Base-by-base conservation (phyloP, 345 rosid species). In the Noccaea bulbosa region DNA sequence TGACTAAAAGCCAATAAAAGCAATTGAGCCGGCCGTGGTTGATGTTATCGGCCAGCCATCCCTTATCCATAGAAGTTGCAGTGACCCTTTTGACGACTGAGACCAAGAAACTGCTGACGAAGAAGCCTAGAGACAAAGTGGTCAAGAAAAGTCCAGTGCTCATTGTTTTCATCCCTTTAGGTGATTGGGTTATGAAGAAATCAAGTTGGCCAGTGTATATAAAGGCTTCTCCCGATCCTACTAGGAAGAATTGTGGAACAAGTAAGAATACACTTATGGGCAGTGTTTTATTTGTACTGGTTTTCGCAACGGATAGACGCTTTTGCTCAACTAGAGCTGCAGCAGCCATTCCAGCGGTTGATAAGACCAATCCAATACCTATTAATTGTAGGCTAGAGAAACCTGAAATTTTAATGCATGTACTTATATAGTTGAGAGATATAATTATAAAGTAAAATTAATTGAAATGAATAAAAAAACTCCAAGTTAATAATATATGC, bases 161-260 rank as follows among this genome's bases (percentile, higher is more conserved):
- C 87, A 88, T 83, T 33, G 90, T 78, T 76, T 88, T 88, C 90
- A 86, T 83, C 43, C 87, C 87, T 53, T 84, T 83, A 1, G 90
- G 93, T 0, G 88, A 84, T 56, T 84, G 87, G 8, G 87, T 82
- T 12, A 85, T 83, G 84, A 88, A 88, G 80, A 88, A 86, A 61
- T 83, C 93, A 17, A 88, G 93, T 59, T 85, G 89, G 27, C 93
- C 91, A 1, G 87, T 81, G 82, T 86, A 86, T 27, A 83, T 86
- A 68, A 86, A 86, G 10, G 82, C 88, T 77, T 86, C 91, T 11
- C 86, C 93, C 4, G 89, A 40, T 20, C 93, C 91, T 24, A 88
- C 87, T 55, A 88, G 66, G 80, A 88, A 79, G 79, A 83, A 86
- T 49, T 88, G 91, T 12, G 88, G 87, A 61, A 83, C 74, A 61